Evolutionary conservation across 2,329 filamentous ascomycete species (phyloP).

Genomic region (Apiospora marii): DNA sequence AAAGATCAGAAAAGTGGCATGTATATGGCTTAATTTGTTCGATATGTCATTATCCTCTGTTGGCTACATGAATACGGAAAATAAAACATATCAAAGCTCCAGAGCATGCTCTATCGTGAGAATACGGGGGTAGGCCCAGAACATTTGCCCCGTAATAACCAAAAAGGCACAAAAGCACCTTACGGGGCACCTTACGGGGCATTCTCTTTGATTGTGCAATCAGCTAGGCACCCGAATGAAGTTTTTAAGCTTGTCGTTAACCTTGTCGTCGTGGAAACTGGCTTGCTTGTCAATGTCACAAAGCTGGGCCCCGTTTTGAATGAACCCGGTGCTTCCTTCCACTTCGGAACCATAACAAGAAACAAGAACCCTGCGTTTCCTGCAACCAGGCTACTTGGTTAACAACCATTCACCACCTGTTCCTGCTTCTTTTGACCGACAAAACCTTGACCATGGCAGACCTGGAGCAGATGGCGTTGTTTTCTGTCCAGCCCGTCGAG

Average conservation of each 20-base stretch:
- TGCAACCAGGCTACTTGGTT: not conserved
- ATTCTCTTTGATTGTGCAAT: not conserved
- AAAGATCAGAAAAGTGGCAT: too few relatives aligned
- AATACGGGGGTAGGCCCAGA: too few relatives aligned
- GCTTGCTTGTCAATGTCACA: not conserved
- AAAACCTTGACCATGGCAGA: not conserved
- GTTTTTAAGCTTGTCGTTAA: not conserved
- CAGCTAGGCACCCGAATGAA: not conserved
- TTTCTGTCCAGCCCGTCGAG: constrained; percentile 22
- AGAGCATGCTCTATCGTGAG: too few relatives aligned
- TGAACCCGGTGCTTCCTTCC: not conserved
- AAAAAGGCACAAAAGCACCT: not conserved
- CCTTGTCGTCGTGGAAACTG: not conserved
- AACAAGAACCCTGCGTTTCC: not conserved
- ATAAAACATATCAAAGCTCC: too few relatives aligned
- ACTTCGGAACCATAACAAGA: not conserved
- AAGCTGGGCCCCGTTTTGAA: not conserved
- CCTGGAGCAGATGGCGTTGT: not conserved
- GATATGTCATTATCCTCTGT: too few relatives aligned
- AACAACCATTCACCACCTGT: not conserved
- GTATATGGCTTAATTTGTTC: too few relatives aligned
- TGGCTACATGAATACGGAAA: too few relatives aligned
- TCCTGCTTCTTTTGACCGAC: not conserved
- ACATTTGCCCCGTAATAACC: not conserved
- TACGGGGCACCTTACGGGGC: not conserved